Evolutionary conservation across 176 grass and related monocot genomes (phyloP), one percentile per base, ranked within the genome.

Genomic region (Zizania latifolia): DNA sequence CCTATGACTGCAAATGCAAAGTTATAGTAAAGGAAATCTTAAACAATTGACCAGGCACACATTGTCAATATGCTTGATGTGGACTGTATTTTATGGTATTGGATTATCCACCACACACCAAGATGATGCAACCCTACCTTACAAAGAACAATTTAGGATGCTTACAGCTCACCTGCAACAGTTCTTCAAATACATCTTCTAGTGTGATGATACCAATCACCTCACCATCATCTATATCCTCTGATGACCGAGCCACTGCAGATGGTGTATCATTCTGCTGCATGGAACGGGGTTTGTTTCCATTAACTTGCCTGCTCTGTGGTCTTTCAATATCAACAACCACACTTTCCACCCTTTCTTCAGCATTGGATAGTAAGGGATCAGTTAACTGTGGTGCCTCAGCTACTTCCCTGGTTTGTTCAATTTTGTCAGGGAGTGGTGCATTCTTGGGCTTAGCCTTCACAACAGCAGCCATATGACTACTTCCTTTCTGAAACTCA

Each of bases 401-500:
- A 68, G 79, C 15, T 28, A 23, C 66, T 68, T 86, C 78, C 48
- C 81, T 86, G 29, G 71, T 86, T 84, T 71, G 62, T 78, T 85
- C 68, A 73, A 57, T 59, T 85, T 83, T 89, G 35, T 93, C 86
- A 65, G 15, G 16, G 37, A 16, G 59, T 65, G 73, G 69, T 13
- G 41, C 24, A 55, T 43, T 85, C 68, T 92, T 94, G 35, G 81
- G 57, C 84, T 94, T 95, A 65, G 75, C 75, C 89, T 81, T 89
- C 77, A 99, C 92, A 74, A 99, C 96, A 70, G 96, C 96, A 88
- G 96, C 96, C 96, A 99, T 99, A 65, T 99, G 96, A 69, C 96
- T 99, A 83, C 96, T 99, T 86, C 96, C 96, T 84, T 99, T 99
- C 81, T 99, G 96, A 80, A 99, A 99, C 69, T 99, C 96, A 19